Percentiles rank a stretch among this genome's conserved stretches.
Evolutionary conservation across 2,329 filamentous ascomycete species (phyloP).

Genomic region (Thielaviopsis euricoi): DNA sequence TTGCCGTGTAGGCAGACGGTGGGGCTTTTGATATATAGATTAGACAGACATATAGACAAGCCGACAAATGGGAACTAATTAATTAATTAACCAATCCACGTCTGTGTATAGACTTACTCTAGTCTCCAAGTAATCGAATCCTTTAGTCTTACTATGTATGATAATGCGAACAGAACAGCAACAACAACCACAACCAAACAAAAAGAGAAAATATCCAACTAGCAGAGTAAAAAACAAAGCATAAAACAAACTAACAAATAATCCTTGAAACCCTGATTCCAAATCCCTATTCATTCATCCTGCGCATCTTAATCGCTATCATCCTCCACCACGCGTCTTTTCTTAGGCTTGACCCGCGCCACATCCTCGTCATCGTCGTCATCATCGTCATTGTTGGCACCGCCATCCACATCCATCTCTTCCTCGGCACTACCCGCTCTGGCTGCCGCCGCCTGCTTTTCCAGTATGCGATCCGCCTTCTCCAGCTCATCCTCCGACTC

Average conservation of each 20-base stretch:
- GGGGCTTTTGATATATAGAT: no score
- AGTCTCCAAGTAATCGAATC: no score
- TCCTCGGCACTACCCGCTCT: slow-evolving; percentile 16
- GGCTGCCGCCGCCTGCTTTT: slow-evolving; percentile 12
- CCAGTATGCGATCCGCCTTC: slow-evolving; percentile 17
- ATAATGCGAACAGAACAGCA: no score
- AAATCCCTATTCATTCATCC: slow-evolving; percentile 12
- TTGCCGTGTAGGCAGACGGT: no score
- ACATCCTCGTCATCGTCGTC: slow-evolving; percentile 33
- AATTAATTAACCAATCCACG: no score
- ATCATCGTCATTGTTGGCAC: no score
- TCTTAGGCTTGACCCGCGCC: slow-evolving; percentile 26
- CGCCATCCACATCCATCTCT: slow-evolving; percentile 39
- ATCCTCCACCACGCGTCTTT: slow-evolving; percentile 26
- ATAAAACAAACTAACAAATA: neutral
- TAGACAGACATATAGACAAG: no score
- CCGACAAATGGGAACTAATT: no score
- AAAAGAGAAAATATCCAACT: no score
- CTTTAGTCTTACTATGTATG: no score
- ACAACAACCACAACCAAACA: no score
- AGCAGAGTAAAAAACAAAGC: neutral
- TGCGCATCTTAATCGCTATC: slow-evolving; percentile 36
- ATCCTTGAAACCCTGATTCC: neutral
- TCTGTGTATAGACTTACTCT: no score
- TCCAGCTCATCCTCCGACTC: slow-evolving; percentile 19